Evolutionary conservation across 2,329 filamentous ascomycete species (phyloP).

Genomic region (Fusarium burgessii): DNA sequence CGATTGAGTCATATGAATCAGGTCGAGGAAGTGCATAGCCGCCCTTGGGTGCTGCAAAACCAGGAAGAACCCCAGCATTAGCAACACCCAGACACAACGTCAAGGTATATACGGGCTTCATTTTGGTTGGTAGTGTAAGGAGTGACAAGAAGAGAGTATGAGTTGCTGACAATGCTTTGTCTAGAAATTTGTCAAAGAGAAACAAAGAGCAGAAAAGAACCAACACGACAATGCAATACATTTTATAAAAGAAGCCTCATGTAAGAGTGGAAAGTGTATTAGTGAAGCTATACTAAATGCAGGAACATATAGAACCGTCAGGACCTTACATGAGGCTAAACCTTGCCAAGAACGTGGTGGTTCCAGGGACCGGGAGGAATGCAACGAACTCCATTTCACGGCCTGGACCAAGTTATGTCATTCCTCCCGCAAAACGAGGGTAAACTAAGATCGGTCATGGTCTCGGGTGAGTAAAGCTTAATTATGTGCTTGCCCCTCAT

Average conservation of each 20-base stretch:
- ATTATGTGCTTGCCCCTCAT: neutral
- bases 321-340: conserved; percentile 22
- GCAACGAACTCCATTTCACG: neutral
- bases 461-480: neutral
- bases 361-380: conserved; percentile 21
- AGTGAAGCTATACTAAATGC: conserved; percentile 8
- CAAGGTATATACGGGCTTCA: conserved; percentile 16
- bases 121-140: neutral
- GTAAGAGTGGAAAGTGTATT: neutral
- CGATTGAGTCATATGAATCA: neutral
- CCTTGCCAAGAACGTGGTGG: neutral
- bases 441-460: neutral
- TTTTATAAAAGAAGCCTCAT: conserved; percentile 13
- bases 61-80: neutral
- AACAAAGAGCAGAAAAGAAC: neutral
- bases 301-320: neutral
- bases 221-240: neutral
- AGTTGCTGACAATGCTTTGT: neutral
- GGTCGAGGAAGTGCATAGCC: conserved; percentile 1
- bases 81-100: conserved; percentile 7
- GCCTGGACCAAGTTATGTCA: conserved; percentile 19
- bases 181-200: neutral
- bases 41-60: neutral
- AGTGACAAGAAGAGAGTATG: neutral
- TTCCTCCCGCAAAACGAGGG: conserved; percentile 1